phyloP scores from a whole-genome alignment of 306 rosid genomes.

The Quercus agrifolia region DNA sequence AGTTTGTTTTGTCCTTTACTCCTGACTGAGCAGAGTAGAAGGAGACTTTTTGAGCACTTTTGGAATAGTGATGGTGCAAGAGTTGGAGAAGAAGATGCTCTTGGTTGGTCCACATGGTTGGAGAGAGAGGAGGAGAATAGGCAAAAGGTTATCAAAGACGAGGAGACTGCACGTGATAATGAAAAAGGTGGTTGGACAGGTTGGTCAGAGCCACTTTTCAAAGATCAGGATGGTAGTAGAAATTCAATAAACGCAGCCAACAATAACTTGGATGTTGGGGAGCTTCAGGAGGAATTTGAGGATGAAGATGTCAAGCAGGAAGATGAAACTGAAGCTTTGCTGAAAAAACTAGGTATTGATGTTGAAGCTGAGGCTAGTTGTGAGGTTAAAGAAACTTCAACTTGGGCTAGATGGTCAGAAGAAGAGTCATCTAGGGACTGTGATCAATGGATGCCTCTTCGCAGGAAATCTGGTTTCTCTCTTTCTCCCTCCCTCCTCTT shows the following conservation, averaged over 20 bases:
- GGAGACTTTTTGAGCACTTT: conserved; percentile 81
- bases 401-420: conserved; percentile 89
- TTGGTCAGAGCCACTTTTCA: conserved; percentile 78
- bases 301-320: conserved; percentile 48
- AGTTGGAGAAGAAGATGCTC: conserved; percentile 89
- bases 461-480: conserved; percentile 42
- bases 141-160: conserved; percentile 47
- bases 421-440: conserved; percentile 83
- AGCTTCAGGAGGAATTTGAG: conserved; percentile 52
- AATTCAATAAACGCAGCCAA: conserved; percentile 31
- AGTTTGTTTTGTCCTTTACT: conserved; percentile 87
- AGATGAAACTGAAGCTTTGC: conserved; percentile 76
- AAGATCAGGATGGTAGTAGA: conserved; percentile 32
- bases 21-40: conserved; percentile 74
- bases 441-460: conserved; percentile 93
- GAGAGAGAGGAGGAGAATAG: conserved; percentile 92
- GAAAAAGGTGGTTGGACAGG: conserved; percentile 96
- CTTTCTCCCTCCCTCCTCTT: conserved; percentile 9
- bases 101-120: conserved; percentile 96
- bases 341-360: conserved; percentile 83
- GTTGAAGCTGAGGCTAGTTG: conserved; percentile 51
- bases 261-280: conserved; percentile 41
- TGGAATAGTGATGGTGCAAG: conserved; percentile 79
- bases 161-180: conserved; percentile 48
- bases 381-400: conserved; percentile 63